phyloP scores from a whole-genome alignment of 2,329 filamentous ascomycete genomes.

The Nemania sp. region DNA sequence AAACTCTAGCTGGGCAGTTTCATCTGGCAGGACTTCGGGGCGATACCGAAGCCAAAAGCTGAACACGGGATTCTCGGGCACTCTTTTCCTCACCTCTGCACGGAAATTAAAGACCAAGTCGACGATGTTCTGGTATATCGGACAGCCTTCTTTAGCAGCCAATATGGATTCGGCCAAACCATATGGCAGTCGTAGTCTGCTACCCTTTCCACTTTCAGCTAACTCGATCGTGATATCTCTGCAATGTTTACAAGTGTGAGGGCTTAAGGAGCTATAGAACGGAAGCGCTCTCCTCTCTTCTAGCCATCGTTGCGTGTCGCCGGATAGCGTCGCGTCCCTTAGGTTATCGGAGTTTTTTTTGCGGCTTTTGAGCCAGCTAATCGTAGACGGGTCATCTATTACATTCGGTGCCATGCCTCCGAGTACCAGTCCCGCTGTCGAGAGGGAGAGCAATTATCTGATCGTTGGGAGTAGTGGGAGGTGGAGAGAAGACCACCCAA shows the following conservation, averaged over 20 bases:
- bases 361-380: conserved; percentile 11
- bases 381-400: conserved; percentile 1
- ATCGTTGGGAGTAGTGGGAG: background rate
- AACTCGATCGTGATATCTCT: conserved; percentile 4
- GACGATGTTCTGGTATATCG: conserved; percentile 19
- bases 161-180: background rate
- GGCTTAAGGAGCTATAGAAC: conserved; percentile 14
- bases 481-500: background rate
- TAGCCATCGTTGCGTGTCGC: conserved; percentile 6
- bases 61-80: background rate
- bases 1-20: conserved; percentile 4
- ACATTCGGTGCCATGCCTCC: background rate
- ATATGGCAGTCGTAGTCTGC: background rate
- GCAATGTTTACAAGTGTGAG: conserved; percentile 13
- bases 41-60: conserved; percentile 15
- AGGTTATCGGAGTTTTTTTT: background rate
- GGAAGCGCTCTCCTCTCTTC: conserved; percentile 6
- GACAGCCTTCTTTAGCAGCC: conserved; percentile 16
- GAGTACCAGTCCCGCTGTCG: background rate
- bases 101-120: conserved; percentile 2
- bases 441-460: background rate
- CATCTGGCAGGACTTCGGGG: conserved; percentile 1
- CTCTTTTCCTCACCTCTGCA: background rate
- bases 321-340: background rate
- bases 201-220: no score